Conservation (phyloP, 208 protist species). For the Porcisia deanei region DNA sequence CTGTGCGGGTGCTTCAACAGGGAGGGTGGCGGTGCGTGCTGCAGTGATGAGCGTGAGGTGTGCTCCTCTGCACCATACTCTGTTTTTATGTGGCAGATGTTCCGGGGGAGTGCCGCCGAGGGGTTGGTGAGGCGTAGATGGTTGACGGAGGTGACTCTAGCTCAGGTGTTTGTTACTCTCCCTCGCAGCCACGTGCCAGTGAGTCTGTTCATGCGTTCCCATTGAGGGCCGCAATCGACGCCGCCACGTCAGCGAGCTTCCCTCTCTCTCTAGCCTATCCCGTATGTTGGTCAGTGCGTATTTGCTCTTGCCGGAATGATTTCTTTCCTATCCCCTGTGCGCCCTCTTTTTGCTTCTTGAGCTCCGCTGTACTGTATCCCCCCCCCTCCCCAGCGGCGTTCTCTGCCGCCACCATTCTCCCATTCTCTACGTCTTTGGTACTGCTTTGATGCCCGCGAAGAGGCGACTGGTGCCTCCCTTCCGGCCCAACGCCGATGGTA, state of each 20-base stretch:
- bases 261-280: background rate
- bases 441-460: slow-evolving; percentile 28
- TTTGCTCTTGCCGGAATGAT: background rate
- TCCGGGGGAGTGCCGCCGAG: no score
- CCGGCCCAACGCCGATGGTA: slow-evolving; percentile 42
- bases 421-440: background rate
- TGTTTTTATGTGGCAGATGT: no score
- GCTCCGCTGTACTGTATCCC: background rate
- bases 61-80: no score
- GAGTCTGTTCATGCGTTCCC: background rate
- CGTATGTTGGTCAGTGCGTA: background rate
- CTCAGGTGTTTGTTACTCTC: background rate
- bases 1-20: no score
- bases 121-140: no score
- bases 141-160: no score
- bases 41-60: no score
- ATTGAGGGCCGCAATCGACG: background rate
- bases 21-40: no score
- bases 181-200: background rate
- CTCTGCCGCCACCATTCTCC: background rate
- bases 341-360: background rate
- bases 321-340: background rate
- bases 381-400: no score
- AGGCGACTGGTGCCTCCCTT: slow-evolving; percentile 34
- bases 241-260: background rate